A percentile compares a stretch with the other conserved stretches of the same genome.
Conservation (phyloP, 208 protist species). For the Leishmania tropica region DNA sequence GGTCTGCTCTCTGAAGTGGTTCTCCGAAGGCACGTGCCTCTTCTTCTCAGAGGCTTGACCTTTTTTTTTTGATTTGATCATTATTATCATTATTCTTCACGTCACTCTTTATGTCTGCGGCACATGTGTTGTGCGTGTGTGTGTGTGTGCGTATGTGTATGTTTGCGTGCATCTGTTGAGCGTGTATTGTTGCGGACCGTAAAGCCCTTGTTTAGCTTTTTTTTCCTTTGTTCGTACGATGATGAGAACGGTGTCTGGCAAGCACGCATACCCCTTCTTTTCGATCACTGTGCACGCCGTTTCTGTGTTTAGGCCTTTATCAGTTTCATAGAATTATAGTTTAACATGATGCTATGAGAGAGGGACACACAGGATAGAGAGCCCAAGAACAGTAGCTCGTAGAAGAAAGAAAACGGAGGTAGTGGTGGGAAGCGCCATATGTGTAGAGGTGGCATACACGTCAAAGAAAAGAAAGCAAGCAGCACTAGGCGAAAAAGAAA, state of each 20-base stretch:
- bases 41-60: neutral
- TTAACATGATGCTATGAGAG: neutral
- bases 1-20: neutral
- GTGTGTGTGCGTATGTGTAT: neutral
- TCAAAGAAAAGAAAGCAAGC: neutral
- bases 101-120: too few relatives aligned
- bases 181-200: neutral
- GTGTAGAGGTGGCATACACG: neutral
- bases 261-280: neutral
- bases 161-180: neutral
- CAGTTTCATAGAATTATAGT: neutral
- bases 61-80: neutral
- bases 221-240: neutral
- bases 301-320: neutral
- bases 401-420: neutral
- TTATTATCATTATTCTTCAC: neutral
- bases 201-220: neutral
- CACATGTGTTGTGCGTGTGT: too few relatives aligned
- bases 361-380: neutral
- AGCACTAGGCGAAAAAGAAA: neutral
- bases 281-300: neutral
- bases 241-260: neutral
- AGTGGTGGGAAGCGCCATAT: neutral
- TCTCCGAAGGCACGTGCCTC: neutral
- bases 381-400: neutral